A percentile compares a stretch with the other conserved stretches of the same genome.
These are phyloP conservation scores for Mesembryanthemum crystallinum DNA, from an alignment of 148 eudicot genomes.

Conservation along the genomic window DNA sequence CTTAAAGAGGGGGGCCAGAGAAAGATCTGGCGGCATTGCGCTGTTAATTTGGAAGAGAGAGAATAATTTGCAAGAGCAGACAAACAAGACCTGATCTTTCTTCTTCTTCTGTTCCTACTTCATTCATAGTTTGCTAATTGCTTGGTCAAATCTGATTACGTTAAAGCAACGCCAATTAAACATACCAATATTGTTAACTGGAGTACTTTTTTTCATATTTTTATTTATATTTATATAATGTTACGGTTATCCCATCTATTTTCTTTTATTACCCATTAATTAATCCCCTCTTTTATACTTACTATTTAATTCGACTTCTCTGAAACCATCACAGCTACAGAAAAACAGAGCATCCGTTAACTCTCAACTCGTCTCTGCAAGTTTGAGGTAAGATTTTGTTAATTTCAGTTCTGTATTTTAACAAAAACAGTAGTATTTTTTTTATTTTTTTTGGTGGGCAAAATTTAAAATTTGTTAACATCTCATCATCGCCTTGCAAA, in stretches of 20 bases:
- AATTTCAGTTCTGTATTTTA: background rate
- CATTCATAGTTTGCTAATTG: background rate
- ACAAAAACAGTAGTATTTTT: background rate
- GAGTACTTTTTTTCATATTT: no score
- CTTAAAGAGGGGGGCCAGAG: constrained; percentile 6
- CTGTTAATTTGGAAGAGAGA: background rate
- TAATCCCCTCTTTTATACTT: constrained; percentile 1
- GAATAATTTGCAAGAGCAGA: constrained; percentile 15
- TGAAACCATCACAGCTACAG: background rate
- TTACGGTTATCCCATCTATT: background rate
- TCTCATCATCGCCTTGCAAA: background rate
- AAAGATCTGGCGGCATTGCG: constrained; percentile 16
- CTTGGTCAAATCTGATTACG: constrained; percentile 27
- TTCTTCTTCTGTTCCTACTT: background rate
- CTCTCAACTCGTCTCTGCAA: background rate
- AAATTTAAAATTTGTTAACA: background rate
- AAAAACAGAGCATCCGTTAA: constrained; percentile 14
- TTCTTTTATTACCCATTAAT: background rate
- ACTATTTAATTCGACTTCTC: background rate
- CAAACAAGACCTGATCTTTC: constrained; percentile 21
- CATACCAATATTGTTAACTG: constrained; percentile 2
- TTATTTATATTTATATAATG: no score
- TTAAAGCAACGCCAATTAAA: constrained; percentile 24
- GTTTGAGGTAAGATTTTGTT: background rate
- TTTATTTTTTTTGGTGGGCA: background rate